phyloP scores from a whole-genome alignment of 208 protist genomes.

The Kentomonas sorsogonicus region DNA sequence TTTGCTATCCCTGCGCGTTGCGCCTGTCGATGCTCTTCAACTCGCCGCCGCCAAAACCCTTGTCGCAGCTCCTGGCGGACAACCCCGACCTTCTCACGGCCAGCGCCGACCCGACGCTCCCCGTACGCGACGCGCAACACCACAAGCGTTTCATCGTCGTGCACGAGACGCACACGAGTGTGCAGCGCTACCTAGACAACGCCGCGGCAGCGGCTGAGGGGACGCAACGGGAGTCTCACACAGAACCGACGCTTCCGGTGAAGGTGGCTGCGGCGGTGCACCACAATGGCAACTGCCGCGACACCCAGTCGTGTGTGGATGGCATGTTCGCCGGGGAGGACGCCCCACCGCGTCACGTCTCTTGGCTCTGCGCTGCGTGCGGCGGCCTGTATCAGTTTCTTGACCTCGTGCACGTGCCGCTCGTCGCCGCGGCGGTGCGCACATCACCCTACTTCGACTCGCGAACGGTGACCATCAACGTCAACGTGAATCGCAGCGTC shows the following conservation, averaged over 20 bases:
- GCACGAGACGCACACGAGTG: constrained; percentile 59
- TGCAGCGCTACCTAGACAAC: constrained; percentile 28
- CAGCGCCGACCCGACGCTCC: not conserved
- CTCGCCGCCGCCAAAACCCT: constrained; percentile 29
- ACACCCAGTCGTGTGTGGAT: constrained; percentile 9
- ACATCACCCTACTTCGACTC: constrained; percentile 63
- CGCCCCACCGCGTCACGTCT: constrained; percentile 21
- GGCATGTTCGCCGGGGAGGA: constrained; percentile 29
- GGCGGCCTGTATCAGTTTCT: constrained; percentile 86
- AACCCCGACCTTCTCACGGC: not conserved
- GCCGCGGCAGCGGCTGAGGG: not conserved
- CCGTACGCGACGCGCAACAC: constrained; percentile 42
- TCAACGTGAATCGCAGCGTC: constrained; percentile 76
- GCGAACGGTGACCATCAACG: constrained; percentile 61
- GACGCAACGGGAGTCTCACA: not conserved
- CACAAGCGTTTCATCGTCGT: constrained; percentile 70
- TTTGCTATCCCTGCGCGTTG: constrained; percentile 77
- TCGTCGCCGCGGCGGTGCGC: constrained; percentile 57
- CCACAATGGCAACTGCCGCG: not conserved
- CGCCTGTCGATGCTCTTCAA: constrained; percentile 84
- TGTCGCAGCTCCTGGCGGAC: constrained; percentile 14
- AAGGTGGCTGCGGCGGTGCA: not conserved
- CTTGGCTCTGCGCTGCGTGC: constrained; percentile 72
- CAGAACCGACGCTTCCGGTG: not conserved
- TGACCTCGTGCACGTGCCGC: constrained; percentile 63